Evolutionary conservation across 768 basidiomycete species (phyloP).

Genomic region (Coprinopsis sp.): DNA sequence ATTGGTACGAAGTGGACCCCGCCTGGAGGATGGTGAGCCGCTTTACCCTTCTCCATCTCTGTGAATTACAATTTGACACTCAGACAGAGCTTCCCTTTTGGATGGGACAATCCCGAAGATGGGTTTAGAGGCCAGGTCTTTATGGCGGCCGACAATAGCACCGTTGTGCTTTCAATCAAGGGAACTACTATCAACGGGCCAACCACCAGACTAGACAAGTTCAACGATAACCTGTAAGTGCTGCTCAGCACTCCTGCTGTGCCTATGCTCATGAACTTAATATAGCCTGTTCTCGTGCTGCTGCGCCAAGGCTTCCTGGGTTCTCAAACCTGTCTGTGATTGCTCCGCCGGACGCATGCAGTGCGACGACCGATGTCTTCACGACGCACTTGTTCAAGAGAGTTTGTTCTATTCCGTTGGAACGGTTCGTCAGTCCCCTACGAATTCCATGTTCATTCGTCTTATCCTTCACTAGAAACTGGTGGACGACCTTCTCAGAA

Average conservation of each 20-base stretch:
- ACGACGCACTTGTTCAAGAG: constrained; percentile 79
- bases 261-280: background rate
- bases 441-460: background rate
- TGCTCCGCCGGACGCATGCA: constrained; percentile 70
- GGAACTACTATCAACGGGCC: constrained; percentile 79
- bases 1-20: constrained; percentile 79
- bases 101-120: constrained; percentile 68
- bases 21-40: constrained; percentile 60
- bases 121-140: constrained; percentile 93
- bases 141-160: constrained; percentile 69
- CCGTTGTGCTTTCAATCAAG: constrained; percentile 86
- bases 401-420: constrained; percentile 91
- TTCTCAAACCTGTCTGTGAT: constrained; percentile 80
- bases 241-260: background rate
- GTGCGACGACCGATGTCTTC: constrained; percentile 80
- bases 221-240: constrained; percentile 75
- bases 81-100: constrained; percentile 70
- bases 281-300: constrained; percentile 79
- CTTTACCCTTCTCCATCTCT: constrained; percentile 1
- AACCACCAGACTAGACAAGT: constrained; percentile 88
- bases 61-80: no score
- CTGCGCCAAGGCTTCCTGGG: constrained; percentile 88
- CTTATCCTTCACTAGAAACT: constrained; percentile 55
- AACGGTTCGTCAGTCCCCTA: constrained; percentile 47
- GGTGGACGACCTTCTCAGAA: constrained; percentile 76